Conservation (phyloP, 2,329 filamentous ascomycete genomes). For the Cadophora sp. region DNA sequence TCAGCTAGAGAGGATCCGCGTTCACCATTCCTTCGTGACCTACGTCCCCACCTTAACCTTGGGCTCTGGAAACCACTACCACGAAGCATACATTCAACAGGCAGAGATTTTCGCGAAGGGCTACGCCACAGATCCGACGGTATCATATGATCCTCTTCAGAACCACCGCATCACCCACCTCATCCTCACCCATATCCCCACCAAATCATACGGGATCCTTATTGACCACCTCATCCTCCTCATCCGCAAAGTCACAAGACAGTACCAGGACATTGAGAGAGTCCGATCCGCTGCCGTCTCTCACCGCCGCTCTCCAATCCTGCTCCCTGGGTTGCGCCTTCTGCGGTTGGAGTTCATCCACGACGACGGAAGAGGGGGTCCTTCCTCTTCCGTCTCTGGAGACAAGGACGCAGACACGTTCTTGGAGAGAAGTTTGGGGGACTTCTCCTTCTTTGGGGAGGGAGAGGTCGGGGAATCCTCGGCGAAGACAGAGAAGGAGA, state of each 20-base stretch:
- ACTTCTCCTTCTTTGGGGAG: constrained; percentile 42
- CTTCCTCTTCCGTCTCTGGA: constrained; percentile 32
- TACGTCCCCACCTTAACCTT: constrained; percentile 51
- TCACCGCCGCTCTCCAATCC: constrained; percentile 48
- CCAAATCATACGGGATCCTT: constrained; percentile 57
- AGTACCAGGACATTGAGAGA: constrained; percentile 54
- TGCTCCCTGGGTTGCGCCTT: constrained; percentile 59
- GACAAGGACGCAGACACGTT: constrained; percentile 40
- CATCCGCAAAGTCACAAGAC: constrained; percentile 52
- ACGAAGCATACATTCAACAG: constrained; percentile 44
- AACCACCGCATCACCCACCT: constrained; percentile 61
- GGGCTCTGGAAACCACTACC: constrained; percentile 10
- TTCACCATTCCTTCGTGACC: constrained; percentile 68
- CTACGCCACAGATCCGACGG: constrained; percentile 45
- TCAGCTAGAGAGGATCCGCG: constrained; percentile 58
- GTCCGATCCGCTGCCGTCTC: constrained; percentile 23
- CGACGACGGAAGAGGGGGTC: neutral
- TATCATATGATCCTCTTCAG: constrained; percentile 58
- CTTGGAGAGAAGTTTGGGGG: constrained; percentile 21
- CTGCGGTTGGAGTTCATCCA: constrained; percentile 58
- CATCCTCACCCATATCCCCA: constrained; percentile 60
- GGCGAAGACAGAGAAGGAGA: neutral
- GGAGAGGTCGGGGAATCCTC: neutral
- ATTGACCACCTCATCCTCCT: constrained; percentile 56
- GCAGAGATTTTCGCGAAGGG: constrained; percentile 44